Conservation (phyloP, 495 filamentous ascomycete genomes). For the Darksidea phi region DNA sequence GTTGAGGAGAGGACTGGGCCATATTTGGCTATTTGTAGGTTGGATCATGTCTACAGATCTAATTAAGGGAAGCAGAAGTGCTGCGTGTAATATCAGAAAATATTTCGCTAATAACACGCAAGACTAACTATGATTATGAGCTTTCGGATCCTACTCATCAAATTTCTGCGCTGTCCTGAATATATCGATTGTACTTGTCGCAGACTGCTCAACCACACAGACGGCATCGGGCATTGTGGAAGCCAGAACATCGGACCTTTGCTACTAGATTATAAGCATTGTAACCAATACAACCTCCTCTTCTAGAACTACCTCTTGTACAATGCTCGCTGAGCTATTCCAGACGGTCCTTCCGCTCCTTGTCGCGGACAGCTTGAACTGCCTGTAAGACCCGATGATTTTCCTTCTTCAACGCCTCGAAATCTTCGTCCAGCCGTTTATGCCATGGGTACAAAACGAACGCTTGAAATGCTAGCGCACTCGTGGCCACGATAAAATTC, state of each 20-base stretch:
- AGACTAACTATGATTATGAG: no score
- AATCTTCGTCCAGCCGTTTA: slow-evolving; percentile 59
- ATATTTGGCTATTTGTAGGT: no score
- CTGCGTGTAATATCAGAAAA: no score
- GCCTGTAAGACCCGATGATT: background rate
- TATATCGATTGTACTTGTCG: background rate
- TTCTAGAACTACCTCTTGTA: background rate
- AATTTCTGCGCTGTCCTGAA: no score
- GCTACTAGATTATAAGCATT: background rate
- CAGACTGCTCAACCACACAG: background rate
- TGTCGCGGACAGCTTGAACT: background rate
- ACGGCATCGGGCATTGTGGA: background rate
- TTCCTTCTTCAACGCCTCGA: slow-evolving; percentile 57
- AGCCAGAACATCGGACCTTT: background rate
- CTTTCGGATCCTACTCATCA: no score
- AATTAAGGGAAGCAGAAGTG: no score
- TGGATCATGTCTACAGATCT: no score
- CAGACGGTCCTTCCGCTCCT: background rate
- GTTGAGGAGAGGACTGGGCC: no score
- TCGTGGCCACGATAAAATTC: slow-evolving; percentile 60
- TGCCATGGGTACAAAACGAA: slow-evolving; percentile 68
- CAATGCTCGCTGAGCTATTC: background rate
- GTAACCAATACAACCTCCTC: background rate
- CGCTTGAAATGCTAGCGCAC: slow-evolving; percentile 63
- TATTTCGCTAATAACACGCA: no score